These are phyloP conservation scores for Ceratobasidium sp. DNA, from an alignment of 1,284 basidiomycete genomes.

Conservation along the genomic window DNA sequence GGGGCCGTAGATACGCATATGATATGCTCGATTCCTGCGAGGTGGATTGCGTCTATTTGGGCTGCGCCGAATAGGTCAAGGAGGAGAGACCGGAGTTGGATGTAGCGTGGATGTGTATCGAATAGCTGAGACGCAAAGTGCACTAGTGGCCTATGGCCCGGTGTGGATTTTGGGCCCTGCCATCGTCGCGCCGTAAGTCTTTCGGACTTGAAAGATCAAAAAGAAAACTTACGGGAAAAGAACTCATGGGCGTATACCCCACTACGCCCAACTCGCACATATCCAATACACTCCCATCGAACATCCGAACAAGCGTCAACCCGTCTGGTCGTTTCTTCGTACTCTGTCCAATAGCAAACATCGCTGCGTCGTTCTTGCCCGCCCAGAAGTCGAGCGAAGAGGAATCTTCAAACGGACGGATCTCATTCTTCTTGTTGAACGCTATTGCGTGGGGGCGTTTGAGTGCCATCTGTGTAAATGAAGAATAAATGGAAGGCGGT, in stretches of 20 bases:
- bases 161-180: constrained; percentile 87
- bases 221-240: constrained; percentile 78
- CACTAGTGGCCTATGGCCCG: constrained; percentile 93
- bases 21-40: constrained; percentile 90
- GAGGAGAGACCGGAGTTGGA: constrained; percentile 93
- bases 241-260: constrained; percentile 79
- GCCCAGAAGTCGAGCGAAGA: constrained; percentile 92
- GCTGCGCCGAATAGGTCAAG: constrained; percentile 91
- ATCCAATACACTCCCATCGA: constrained; percentile 88
- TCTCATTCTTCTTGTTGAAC: constrained; percentile 94
- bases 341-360: constrained; percentile 92
- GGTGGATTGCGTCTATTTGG: constrained; percentile 84
- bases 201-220: constrained; percentile 1
- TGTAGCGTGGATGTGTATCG: constrained; percentile 89
- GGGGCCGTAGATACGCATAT: constrained; percentile 88
- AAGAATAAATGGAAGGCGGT: constrained; percentile 24
- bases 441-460: constrained; percentile 91
- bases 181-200: not conserved
- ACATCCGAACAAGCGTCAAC: constrained; percentile 89
- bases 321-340: constrained; percentile 96
- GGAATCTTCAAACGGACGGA: constrained; percentile 89
- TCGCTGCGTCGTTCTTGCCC: constrained; percentile 91
- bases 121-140: constrained; percentile 96
- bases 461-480: constrained; percentile 78
- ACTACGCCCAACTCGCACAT: constrained; percentile 96